Evolutionary conservation across 768 basidiomycete species (phyloP).

Genomic region (Suillus alpinus): DNA sequence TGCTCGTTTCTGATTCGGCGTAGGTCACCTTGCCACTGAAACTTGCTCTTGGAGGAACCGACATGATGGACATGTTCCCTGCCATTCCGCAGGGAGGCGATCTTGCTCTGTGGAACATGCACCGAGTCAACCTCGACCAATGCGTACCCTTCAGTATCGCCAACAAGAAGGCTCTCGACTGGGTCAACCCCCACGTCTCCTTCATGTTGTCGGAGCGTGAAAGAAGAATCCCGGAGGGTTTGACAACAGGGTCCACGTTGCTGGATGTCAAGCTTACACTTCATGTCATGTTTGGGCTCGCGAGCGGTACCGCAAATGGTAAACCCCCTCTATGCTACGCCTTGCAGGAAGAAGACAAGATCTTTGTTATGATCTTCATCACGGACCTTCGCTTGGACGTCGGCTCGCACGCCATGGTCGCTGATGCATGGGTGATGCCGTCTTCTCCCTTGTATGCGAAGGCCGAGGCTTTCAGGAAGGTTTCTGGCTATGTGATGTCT

Average conservation of each 20-base stretch:
- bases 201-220: slow-evolving; percentile 34
- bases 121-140: slow-evolving; percentile 36
- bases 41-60: slow-evolving; percentile 13
- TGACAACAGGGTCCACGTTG: slow-evolving; percentile 14
- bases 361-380: slow-evolving; percentile 44
- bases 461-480: background rate
- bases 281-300: slow-evolving; percentile 23
- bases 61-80: slow-evolving; percentile 27
- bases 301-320: slow-evolving; percentile 20
- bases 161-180: slow-evolving; percentile 15
- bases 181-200: slow-evolving; percentile 33
- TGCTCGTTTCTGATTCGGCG: slow-evolving; percentile 1
- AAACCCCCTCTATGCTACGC: slow-evolving; percentile 18
- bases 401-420: slow-evolving; percentile 45
- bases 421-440: slow-evolving; percentile 44
- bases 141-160: slow-evolving; percentile 31
- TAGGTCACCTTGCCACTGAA: slow-evolving; percentile 22
- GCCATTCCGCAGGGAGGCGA: slow-evolving; percentile 14
- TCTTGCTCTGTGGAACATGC: slow-evolving; percentile 34
- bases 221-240: slow-evolving; percentile 16
- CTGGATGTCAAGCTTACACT: slow-evolving; percentile 33
- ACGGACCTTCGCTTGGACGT: slow-evolving; percentile 46
- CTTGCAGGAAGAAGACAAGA: slow-evolving; percentile 13
- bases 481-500: slow-evolving; percentile 11
- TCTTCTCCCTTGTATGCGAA: slow-evolving; percentile 14